Base-by-base conservation (phyloP, 2,329 filamentous ascomycete genomes). In the Aspergillus tanneri region DNA sequence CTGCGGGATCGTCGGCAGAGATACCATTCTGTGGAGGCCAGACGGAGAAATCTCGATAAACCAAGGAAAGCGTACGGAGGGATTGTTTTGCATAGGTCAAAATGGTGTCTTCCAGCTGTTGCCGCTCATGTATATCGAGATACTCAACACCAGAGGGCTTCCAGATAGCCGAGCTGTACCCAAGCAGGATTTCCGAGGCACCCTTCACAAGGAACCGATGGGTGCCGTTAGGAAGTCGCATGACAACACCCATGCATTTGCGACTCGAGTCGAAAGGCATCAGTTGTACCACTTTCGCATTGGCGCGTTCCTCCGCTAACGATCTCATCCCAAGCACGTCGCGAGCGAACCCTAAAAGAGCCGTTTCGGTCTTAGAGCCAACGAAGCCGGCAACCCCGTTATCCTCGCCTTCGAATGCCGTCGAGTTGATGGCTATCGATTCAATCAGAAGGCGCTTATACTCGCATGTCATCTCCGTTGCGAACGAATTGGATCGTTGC, bases 351-450 rank as follows among this genome's bases (percentile, higher is more conserved):
- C 80, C 78, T 11, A 89, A 74, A 43, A 89, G 69, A 2, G 86
- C 85, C 1, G 84, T 85, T 63, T 89, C 86, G 0, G 86, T 88
- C 73, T 88, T 88, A 58, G 84, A 87, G 35, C 86, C 86, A 56
- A 88, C 83, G 50, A 85, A 88, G 0, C 78, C 80, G 55, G 76
- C 74, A 47, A 76, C 71, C 16, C 84, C 82, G 24, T 85, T 78
- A 14, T 82, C 77, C 25, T 87, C 83, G 27, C 84, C 83, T 64
- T 88, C 86, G 50, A 88, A 88, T 1, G 86, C 86, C 0, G 85
- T 88, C 2, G 85, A 88, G 55, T 73, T 73, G 12, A 72, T 53
- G 8, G 61, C 63, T 30, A 73, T 63, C 4, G 66, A 66, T 35
- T 69, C 60, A 19, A 63, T 52, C 7, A 72, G 38, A 21, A 72